Conservation (phyloP, 192 early-diverging fungal species). For the Linnemannia zychae region DNA sequence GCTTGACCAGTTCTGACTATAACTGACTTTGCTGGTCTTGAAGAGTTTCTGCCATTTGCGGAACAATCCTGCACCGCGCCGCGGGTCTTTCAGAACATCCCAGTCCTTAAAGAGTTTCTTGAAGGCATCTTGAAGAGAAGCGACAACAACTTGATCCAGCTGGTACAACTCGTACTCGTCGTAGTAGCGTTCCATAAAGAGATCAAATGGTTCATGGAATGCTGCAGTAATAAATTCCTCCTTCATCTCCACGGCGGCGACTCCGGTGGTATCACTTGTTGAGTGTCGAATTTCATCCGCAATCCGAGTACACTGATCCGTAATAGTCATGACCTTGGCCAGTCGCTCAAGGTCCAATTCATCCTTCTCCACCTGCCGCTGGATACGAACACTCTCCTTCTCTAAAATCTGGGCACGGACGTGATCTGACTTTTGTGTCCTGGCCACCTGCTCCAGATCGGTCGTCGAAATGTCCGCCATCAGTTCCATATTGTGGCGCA, state of each 20-base stretch:
- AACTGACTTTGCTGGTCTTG: constrained; percentile 49
- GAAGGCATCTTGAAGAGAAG: constrained; percentile 53
- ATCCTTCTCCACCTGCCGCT: constrained; percentile 53
- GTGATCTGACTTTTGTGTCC: constrained; percentile 67
- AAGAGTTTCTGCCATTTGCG: constrained; percentile 72
- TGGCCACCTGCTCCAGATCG: constrained; percentile 75
- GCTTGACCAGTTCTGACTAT: constrained; percentile 37
- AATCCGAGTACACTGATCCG: constrained; percentile 60
- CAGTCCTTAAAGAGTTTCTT: constrained; percentile 64
- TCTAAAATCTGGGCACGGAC: constrained; percentile 56
- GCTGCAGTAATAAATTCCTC: constrained; percentile 56
- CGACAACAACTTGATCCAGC: constrained; percentile 77
- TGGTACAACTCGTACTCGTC: constrained; percentile 69
- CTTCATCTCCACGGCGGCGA: constrained; percentile 40
- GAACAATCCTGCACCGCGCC: constrained; percentile 63
- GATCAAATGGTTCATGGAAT: constrained; percentile 67
- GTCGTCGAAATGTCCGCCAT: constrained; percentile 78
- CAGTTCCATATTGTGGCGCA: constrained; percentile 81
- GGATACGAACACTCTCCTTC: constrained; percentile 57
- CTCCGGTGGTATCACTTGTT: constrained; percentile 46
- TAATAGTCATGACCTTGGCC: constrained; percentile 59
- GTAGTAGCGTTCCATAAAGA: constrained; percentile 67
- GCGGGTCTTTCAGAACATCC: constrained; percentile 76
- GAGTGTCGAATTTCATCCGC: constrained; percentile 38
- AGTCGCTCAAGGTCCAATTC: constrained; percentile 60